Evolutionary conservation across 495 filamentous ascomycete species (phyloP).

Genomic region (Aspergillus indologenus): DNA sequence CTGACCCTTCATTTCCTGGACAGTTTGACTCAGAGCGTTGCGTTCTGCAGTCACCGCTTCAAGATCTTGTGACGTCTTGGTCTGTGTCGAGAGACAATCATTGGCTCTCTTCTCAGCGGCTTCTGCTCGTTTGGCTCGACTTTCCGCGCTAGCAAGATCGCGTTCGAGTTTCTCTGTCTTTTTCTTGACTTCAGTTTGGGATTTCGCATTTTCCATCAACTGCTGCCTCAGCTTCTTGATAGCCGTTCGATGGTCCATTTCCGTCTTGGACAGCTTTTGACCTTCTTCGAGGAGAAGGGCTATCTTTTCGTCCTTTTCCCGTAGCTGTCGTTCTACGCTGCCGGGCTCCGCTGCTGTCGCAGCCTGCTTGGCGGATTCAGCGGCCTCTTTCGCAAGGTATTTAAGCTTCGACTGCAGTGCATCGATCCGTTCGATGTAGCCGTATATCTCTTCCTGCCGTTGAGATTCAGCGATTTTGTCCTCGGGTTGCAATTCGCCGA

Average conservation of each 20-base stretch:
- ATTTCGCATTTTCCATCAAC: slow-evolving; percentile 52
- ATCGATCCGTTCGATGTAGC: slow-evolving; percentile 86
- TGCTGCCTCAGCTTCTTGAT: slow-evolving; percentile 84
- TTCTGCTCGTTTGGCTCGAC: slow-evolving; percentile 60
- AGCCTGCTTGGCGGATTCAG: slow-evolving; percentile 65
- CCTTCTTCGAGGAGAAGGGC: slow-evolving; percentile 89
- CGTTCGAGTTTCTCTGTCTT: slow-evolving; percentile 65
- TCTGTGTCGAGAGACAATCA: slow-evolving; percentile 63
- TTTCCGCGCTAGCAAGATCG: slow-evolving; percentile 54
- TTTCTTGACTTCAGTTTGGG: slow-evolving; percentile 44
- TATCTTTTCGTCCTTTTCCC: slow-evolving; percentile 88
- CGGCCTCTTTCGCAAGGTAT: slow-evolving; percentile 76
- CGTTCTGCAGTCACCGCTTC: slow-evolving; percentile 63
- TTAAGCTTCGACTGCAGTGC: slow-evolving; percentile 86
- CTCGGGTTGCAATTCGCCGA: slow-evolving; percentile 53
- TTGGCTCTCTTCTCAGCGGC: slow-evolving; percentile 62
- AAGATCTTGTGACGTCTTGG: slow-evolving; percentile 67
- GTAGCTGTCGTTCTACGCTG: slow-evolving; percentile 69
- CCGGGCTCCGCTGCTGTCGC: slow-evolving; percentile 58
- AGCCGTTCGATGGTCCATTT: slow-evolving; percentile 75
- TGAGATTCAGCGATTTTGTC: slow-evolving; percentile 58
- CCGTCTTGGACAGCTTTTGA: slow-evolving; percentile 79
- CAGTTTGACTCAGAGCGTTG: slow-evolving; percentile 60
- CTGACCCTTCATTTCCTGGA: slow-evolving; percentile 67
- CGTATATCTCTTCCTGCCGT: slow-evolving; percentile 75